These are phyloP conservation scores for Ceratonia siliqua DNA, from an alignment of 306 rosid species.

Conservation along the genomic window DNA sequence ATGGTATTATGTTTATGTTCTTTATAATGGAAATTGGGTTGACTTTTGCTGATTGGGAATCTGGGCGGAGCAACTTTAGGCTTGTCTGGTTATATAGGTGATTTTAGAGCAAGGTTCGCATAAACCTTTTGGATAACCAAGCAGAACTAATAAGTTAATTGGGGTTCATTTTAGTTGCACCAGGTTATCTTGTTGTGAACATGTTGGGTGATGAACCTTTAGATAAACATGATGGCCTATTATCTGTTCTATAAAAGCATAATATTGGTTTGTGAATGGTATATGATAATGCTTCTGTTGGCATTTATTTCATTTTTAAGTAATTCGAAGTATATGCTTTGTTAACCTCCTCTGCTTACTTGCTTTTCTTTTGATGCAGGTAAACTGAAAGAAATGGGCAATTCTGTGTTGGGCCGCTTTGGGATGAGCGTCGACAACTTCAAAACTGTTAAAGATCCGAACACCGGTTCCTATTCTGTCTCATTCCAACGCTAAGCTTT, in stretches of 20 bases:
- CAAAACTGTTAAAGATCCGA: conserved; percentile 87
- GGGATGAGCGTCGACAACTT: conserved; percentile 93
- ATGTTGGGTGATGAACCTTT: background rate
- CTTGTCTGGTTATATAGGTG: background rate
- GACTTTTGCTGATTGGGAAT: background rate
- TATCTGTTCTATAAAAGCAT: background rate
- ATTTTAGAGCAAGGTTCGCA: background rate
- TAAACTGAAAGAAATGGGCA: conserved; percentile 91
- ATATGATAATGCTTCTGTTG: background rate
- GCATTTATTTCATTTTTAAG: background rate
- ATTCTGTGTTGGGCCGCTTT: conserved; percentile 85
- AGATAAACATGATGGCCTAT: background rate
- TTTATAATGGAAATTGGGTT: background rate
- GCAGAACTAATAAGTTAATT: background rate
- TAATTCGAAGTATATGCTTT: background rate
- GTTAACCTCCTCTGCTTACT: background rate
- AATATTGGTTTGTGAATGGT: background rate
- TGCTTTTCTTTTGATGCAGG: conserved; percentile 44
- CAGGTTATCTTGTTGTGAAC: background rate
- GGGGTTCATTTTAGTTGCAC: conserved; percentile 2
- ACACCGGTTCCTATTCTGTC: conserved; percentile 87
- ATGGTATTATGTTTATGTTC: background rate
- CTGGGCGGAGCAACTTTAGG: background rate
- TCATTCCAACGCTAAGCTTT: conserved; percentile 63
- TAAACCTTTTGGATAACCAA: background rate